Evolutionary conservation across 2,329 filamentous ascomycete species (phyloP).

Genomic region (Gyromitra esculenta): DNA sequence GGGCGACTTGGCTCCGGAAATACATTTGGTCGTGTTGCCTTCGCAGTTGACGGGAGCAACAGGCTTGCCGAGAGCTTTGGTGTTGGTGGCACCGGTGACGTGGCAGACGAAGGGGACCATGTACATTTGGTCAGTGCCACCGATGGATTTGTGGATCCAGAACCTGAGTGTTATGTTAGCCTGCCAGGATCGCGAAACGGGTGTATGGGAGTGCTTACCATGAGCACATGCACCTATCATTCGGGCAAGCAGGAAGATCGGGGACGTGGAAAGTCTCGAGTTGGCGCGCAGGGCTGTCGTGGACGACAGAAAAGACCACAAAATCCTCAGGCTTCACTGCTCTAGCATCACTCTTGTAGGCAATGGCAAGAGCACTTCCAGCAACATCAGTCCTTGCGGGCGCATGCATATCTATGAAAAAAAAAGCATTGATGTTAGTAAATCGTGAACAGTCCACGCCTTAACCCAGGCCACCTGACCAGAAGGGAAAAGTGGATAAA

Average conservation of each 20-base stretch:
- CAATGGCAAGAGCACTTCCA: conserved; percentile 50
- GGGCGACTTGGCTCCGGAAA: conserved; percentile 44
- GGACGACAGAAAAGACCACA: conserved; percentile 48
- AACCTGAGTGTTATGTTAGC: conserved; percentile 23
- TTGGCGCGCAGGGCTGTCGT: conserved; percentile 50
- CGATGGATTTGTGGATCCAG: conserved; percentile 50
- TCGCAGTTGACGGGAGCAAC: conserved; percentile 43
- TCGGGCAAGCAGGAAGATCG: conserved; percentile 49
- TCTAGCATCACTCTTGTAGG: conserved; percentile 45
- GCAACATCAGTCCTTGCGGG: conserved; percentile 44
- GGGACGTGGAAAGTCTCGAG: conserved; percentile 46
- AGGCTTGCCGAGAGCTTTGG: conserved; percentile 32
- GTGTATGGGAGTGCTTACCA: conserved; percentile 20
- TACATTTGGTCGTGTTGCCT: conserved; percentile 30
- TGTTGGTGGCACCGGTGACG: conserved; percentile 40
- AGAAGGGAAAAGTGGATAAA: background rate
- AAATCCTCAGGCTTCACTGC: conserved; percentile 47
- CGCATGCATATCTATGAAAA: conserved; percentile 45
- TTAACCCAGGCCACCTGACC: background rate
- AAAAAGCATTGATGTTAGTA: background rate
- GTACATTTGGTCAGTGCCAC: conserved; percentile 48
- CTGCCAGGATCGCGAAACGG: background rate
- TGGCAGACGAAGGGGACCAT: conserved; percentile 51
- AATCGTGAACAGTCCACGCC: background rate
- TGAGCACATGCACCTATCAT: conserved; percentile 47